A percentile compares a stretch with the other conserved stretches of the same genome.
phyloP scores from a whole-genome alignment of 345 rosid species.

The Brassica nigra region DNA sequence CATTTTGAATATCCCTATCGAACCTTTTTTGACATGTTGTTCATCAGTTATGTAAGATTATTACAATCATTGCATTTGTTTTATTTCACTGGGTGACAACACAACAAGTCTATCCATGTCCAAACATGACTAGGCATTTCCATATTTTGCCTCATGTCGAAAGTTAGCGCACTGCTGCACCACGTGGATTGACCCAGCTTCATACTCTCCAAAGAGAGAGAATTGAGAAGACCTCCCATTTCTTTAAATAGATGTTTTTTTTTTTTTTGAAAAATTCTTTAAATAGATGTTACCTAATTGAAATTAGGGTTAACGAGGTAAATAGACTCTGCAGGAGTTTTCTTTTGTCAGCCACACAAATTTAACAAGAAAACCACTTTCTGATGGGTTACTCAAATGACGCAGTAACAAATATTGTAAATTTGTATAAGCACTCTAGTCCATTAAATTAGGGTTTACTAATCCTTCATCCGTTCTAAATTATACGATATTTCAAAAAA shows the following conservation, averaged over 20 bases:
- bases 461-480: no score
- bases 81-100: neutral
- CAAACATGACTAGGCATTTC: neutral
- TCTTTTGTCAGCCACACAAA: neutral
- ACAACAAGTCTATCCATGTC: neutral
- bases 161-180: neutral
- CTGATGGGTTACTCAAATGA: neutral
- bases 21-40: slow-evolving; percentile 30
- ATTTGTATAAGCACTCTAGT: no score
- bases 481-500: no score
- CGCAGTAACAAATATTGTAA: neutral
- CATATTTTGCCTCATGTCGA: neutral
- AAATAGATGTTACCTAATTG: neutral
- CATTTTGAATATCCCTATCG: neutral
- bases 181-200: neutral
- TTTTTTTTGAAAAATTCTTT: no score
- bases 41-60: slow-evolving; percentile 6
- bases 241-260: neutral
- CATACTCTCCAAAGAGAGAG: neutral
- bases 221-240: neutral
- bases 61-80: neutral
- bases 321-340: neutral
- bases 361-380: neutral
- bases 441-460: no score
- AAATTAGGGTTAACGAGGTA: neutral